phyloP scores from a whole-genome alignment of 257 asterid genomes.

The Solanum tacnaense region DNA sequence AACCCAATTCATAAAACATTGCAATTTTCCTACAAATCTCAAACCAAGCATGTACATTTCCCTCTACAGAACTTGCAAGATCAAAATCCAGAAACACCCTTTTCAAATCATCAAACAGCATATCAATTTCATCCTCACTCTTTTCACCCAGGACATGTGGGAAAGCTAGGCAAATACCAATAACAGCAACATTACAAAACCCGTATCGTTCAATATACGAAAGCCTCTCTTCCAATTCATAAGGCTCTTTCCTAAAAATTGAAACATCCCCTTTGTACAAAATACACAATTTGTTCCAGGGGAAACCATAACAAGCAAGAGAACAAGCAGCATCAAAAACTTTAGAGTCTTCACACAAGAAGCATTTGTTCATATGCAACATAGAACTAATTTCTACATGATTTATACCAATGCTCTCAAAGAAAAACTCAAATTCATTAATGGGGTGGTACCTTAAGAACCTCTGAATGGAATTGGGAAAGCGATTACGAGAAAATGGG shows the following conservation, averaged over 20 bases:
- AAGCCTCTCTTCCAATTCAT: conserved; percentile 16
- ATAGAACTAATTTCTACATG: conserved; percentile 2
- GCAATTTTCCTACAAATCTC: conserved; percentile 39
- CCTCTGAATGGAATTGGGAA: conserved; percentile 21
- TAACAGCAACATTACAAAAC: conserved; percentile 21
- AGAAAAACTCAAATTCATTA: conserved; percentile 52
- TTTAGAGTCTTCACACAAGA: conserved; percentile 35
- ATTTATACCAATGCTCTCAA: conserved; percentile 50
- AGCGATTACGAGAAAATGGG: conserved; percentile 22
- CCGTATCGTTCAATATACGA: conserved; percentile 25
- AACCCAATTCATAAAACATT: conserved; percentile 44
- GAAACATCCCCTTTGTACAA: conserved; percentile 22
- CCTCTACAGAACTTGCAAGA: conserved; percentile 31
- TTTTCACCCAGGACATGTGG: conserved; percentile 25
- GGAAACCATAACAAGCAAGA: conserved; percentile 46
- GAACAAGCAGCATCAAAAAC: conserved; percentile 37
- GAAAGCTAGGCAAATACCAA: conserved; percentile 50
- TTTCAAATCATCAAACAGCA: conserved; percentile 39
- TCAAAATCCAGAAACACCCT: conserved; percentile 29
- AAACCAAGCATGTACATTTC: conserved; percentile 32
- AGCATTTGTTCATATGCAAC: conserved; percentile 19
- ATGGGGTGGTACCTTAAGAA: conserved; percentile 63
- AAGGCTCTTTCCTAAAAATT: conserved; percentile 11
- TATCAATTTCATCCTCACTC: conserved; percentile 16
- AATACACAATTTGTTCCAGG: conserved; percentile 46